Conservation (phyloP, 352 stramenopile species). For the Pythium rhizo-oryzae region DNA sequence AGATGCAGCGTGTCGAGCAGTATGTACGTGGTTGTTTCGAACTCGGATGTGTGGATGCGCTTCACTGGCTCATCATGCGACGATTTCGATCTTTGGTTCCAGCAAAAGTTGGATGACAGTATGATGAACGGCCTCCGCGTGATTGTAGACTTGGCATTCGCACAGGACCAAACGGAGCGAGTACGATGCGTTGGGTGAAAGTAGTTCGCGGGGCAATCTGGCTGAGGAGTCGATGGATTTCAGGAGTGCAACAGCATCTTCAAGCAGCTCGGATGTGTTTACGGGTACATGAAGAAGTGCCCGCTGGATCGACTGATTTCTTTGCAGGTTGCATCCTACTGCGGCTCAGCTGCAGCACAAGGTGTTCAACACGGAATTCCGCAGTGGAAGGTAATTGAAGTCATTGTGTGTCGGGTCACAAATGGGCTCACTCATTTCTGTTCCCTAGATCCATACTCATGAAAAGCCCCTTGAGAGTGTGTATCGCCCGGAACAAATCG, state of each 20-base stretch:
- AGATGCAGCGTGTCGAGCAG: conserved; percentile 79
- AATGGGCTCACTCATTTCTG: neutral
- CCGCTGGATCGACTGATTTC: conserved; percentile 63
- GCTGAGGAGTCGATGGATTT: neutral
- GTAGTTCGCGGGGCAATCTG: neutral
- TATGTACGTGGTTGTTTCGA: conserved; percentile 47
- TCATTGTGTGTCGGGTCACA: neutral
- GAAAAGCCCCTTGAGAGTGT: conserved; percentile 50
- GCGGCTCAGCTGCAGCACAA: conserved; percentile 33
- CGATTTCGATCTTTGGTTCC: too few relatives aligned
- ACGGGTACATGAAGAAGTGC: conserved; percentile 78
- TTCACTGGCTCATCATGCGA: neutral
- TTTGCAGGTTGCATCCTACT: conserved; percentile 58
- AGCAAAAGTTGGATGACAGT: conserved; percentile 77
- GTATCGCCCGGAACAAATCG: conserved; percentile 50
- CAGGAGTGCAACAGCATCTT: conserved; percentile 81
- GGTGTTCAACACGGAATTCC: conserved; percentile 45
- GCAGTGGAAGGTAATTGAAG: conserved; percentile 60
- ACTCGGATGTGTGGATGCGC: too few relatives aligned
- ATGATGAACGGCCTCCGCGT: conserved; percentile 46
- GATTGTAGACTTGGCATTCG: conserved; percentile 72
- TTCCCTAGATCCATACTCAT: conserved; percentile 33
- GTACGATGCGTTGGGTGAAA: conserved; percentile 30
- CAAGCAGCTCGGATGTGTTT: conserved; percentile 79
- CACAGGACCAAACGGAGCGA: conserved; percentile 41